These are phyloP conservation scores for Monosporascus sp. DNA, from an alignment of 2,329 filamentous ascomycete species.

Conservation along the genomic window DNA sequence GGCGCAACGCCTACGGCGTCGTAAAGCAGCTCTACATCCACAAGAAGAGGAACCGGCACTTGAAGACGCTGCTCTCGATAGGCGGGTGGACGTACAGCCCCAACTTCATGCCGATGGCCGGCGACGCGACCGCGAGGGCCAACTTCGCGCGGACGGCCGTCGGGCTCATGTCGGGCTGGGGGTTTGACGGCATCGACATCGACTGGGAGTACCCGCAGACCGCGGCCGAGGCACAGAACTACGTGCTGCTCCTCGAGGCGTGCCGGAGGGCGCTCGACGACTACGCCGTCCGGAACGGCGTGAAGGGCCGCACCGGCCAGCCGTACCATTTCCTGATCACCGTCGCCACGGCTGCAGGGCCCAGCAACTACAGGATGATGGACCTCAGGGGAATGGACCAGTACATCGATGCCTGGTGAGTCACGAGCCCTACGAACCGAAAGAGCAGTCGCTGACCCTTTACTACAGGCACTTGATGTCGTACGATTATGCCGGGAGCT, in stretches of 20 bases:
- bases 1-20: conserved; percentile 69
- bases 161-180: conserved; percentile 62
- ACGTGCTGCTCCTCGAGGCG: conserved; percentile 36
- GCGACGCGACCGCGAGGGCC: conserved; percentile 54
- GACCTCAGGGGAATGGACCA: conserved; percentile 49
- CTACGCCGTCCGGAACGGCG: conserved; percentile 20
- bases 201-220: conserved; percentile 51
- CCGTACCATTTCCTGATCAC: conserved; percentile 45
- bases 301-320: conserved; percentile 2
- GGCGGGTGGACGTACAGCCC: conserved; percentile 75
- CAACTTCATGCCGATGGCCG: conserved; percentile 60
- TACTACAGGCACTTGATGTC: conserved; percentile 50
- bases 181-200: conserved; percentile 51
- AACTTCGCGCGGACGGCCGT: conserved; percentile 66
- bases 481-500: conserved; percentile 66
- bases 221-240: conserved; percentile 32
- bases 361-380: conserved; percentile 43
- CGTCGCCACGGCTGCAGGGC: conserved; percentile 43
- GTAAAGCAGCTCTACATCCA: conserved; percentile 71
- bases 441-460: background rate
- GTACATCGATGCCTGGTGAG: conserved; percentile 51
- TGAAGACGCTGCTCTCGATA: conserved; percentile 76
- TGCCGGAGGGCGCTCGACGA: conserved; percentile 32
- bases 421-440: background rate
- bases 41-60: conserved; percentile 69